A percentile compares a stretch with the other conserved stretches of the same genome.
Conservation (phyloP, 176 grass and related monocot genomes). For the Oryza australiensis region DNA sequence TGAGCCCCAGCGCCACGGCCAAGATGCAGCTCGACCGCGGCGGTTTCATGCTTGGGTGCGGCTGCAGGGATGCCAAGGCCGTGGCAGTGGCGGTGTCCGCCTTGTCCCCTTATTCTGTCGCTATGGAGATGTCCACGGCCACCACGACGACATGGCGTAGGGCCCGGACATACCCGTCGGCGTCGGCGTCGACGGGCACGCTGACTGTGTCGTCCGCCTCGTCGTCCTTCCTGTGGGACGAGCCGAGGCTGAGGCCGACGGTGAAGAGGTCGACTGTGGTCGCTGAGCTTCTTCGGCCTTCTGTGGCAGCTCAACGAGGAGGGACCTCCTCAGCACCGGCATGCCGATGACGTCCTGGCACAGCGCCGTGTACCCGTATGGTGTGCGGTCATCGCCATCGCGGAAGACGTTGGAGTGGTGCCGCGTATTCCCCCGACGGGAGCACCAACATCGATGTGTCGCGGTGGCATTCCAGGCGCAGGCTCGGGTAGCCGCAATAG, state of each 20-base stretch:
- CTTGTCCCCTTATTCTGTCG: conserved; percentile 31
- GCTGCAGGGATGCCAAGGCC: conserved; percentile 63
- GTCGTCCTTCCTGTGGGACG: conserved; percentile 53
- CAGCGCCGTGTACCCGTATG: background rate
- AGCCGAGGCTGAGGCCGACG: conserved; percentile 16
- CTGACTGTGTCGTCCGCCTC: conserved; percentile 58
- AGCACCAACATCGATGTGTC: conserved; percentile 38
- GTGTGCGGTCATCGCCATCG: conserved; percentile 37
- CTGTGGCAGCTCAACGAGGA: conserved; percentile 64
- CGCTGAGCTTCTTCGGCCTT: conserved; percentile 61
- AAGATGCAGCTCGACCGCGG: conserved; percentile 43
- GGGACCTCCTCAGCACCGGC: conserved; percentile 48
- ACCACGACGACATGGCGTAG: conserved; percentile 38
- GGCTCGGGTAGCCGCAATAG: conserved; percentile 48
- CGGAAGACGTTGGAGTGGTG: conserved; percentile 62
- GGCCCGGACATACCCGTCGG: conserved; percentile 24
- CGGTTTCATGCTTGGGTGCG: conserved; percentile 49
- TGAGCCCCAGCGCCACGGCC: conserved; percentile 22
- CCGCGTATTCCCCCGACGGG: conserved; percentile 45
- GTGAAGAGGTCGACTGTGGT: conserved; percentile 38
- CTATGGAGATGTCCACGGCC: conserved; percentile 41
- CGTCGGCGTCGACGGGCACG: conserved; percentile 46
- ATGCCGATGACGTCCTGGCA: conserved; percentile 40
- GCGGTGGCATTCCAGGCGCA: conserved; percentile 34
- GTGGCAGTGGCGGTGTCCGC: conserved; percentile 40